Conservation (phyloP, 78 protist species). For the Cavenderia fasciculata region DNA sequence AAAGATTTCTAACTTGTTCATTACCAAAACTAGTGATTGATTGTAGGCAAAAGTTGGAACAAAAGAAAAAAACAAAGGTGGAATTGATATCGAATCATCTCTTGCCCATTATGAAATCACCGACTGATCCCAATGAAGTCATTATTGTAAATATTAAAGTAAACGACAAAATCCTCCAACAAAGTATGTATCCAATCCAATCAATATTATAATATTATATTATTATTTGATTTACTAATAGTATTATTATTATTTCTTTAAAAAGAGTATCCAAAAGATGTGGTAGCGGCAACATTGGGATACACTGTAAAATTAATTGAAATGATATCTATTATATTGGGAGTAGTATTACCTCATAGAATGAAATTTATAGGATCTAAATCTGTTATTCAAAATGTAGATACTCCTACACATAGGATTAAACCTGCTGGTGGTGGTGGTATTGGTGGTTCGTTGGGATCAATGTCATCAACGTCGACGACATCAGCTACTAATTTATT, state of each 20-base stretch:
- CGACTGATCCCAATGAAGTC: background rate
- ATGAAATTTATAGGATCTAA: constrained; percentile 25
- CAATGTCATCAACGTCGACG: no score
- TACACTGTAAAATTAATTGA: constrained; percentile 6
- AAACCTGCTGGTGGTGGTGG: no score
- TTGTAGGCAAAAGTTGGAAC: background rate
- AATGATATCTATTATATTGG: constrained; percentile 6
- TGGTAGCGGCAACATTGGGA: constrained; percentile 28
- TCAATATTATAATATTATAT: background rate
- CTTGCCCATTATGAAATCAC: background rate
- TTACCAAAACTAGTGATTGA: no score
- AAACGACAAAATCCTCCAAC: constrained; percentile 25
- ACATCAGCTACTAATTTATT: no score
- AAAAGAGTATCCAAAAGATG: constrained; percentile 43
- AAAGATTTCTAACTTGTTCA: no score
- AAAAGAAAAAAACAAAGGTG: background rate
- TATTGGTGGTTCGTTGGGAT: no score
- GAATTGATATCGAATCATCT: constrained; percentile 2
- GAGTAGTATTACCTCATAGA: constrained; percentile 16
- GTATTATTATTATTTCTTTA: background rate
- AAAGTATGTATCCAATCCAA: constrained; percentile 7
- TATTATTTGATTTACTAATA: background rate
- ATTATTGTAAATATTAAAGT: constrained; percentile 20
- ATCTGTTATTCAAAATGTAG: constrained; percentile 18
- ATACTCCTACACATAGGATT: no score